A percentile compares a stretch with the other conserved stretches of the same genome.
Conservation (phyloP, 2,329 filamentous ascomycete genomes). For the Colletotrichum theobromicola region DNA sequence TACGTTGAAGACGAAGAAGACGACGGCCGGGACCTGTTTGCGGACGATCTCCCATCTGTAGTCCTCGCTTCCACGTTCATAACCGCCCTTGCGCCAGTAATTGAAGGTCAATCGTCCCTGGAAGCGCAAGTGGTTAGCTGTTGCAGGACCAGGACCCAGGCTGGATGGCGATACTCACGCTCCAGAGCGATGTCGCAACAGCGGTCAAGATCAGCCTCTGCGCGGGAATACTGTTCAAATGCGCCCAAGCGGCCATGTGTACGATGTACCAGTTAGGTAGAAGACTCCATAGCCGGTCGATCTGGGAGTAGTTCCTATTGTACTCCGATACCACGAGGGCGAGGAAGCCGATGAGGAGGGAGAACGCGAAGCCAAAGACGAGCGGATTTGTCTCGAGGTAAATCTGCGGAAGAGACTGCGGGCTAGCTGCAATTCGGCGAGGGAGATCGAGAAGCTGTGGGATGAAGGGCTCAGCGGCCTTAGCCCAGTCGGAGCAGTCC, state of each 20-base stretch:
- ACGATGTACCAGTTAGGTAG: slow-evolving; percentile 85
- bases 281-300: slow-evolving; percentile 91
- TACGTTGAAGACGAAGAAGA: slow-evolving; percentile 87
- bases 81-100: slow-evolving; percentile 95
- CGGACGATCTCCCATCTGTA: slow-evolving; percentile 89
- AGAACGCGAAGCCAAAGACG: slow-evolving; percentile 74
- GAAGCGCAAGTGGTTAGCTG: slow-evolving; percentile 24
- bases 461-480: slow-evolving; percentile 77
- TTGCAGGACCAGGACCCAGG: not conserved
- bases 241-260: slow-evolving; percentile 85
- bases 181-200: slow-evolving; percentile 77
- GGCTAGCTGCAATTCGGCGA: slow-evolving; percentile 63
- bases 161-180: slow-evolving; percentile 52
- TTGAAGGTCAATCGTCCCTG: slow-evolving; percentile 88
- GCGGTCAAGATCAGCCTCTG: slow-evolving; percentile 75
- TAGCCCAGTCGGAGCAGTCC: slow-evolving; percentile 78
- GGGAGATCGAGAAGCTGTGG: slow-evolving; percentile 75
- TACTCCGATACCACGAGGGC: slow-evolving; percentile 81
- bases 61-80: slow-evolving; percentile 87
- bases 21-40: slow-evolving; percentile 61
- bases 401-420: slow-evolving; percentile 68
- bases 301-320: slow-evolving; percentile 96
- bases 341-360: slow-evolving; percentile 71
- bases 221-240: slow-evolving; percentile 73
- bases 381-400: slow-evolving; percentile 89